Evolutionary conservation across 148 eudicot species (phyloP), one percentile per base, ranked within the genome.

Genomic region (Rhododendron henanense): DNA sequence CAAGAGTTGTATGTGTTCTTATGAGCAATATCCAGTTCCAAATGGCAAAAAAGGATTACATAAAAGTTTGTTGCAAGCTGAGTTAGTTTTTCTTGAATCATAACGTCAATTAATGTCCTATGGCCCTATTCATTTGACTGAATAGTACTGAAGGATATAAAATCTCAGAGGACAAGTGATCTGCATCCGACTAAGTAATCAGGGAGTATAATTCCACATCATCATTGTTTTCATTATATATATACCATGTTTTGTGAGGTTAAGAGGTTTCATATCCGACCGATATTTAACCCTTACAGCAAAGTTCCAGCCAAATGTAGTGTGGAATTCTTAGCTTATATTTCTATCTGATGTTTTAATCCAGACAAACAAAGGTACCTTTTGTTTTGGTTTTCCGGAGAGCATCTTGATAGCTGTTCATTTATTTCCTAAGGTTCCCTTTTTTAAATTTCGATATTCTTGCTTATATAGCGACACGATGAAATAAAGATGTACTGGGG

Each of bases 41-140:
- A 69, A 51, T 48, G 69, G 53, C 2, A 7, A 16, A 28, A 44
- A 18, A 45, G 4, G 31, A 67, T 69, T 3, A 37, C 61, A 15
- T 71, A 28, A 31, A 61, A 41, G 67, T 35, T 67, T 28, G 31
- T 69, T 31, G 37, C 51, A 11, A 8, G 48, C 21, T 7, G 78
- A 73, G 57, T 55, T 55, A 44, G 11, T 83, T 81, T 82, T 69
- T 86, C 84, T 37, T 48, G 69, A 19, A 50, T 51, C 69, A 50
- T 67, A 10, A 39, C 18, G 5, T n/a, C 39, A 28, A 28, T 16
- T 35, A 31, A 47, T 45, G 18, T 37, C 10, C 39, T 83, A 3
- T 47, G 55, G 50, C 16, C 73, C 75, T 28, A 4, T 31, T 69
- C 11, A 9, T 69, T 69, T 69, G 28, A n/a, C 28, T 69, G 74